Evolutionary conservation across 345 rosid genomes (phyloP).

Genomic region (Pseudoturritis turrita): DNA sequence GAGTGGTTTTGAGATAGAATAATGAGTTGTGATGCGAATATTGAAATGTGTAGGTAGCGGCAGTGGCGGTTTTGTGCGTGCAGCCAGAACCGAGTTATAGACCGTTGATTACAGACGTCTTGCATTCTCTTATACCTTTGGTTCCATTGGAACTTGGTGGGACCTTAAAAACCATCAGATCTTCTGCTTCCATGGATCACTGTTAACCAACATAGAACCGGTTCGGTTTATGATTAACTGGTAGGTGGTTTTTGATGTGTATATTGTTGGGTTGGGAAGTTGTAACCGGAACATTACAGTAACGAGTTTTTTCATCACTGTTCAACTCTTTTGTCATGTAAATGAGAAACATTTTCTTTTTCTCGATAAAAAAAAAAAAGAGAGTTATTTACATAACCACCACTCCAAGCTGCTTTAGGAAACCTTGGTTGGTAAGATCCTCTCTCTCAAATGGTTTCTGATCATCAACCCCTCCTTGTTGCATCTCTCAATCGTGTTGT

Average conservation of each 20-base stretch:
- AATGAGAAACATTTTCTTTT: background rate
- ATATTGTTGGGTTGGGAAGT: background rate
- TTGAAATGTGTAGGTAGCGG: slow-evolving; percentile 67
- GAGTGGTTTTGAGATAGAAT: background rate
- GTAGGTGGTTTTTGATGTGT: slow-evolving; percentile 7
- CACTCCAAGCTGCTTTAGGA: no score
- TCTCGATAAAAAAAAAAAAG: no score
- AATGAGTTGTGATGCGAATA: background rate
- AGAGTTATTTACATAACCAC: no score
- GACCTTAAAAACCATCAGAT: slow-evolving; percentile 38
- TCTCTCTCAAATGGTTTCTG: no score
- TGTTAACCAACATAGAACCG: slow-evolving; percentile 13
- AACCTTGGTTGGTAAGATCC: no score
- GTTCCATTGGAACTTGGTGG: slow-evolving; percentile 87
- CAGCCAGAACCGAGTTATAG: slow-evolving; percentile 95
- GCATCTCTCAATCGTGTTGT: no score
- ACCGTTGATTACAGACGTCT: slow-evolving; percentile 79
- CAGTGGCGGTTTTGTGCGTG: slow-evolving; percentile 87
- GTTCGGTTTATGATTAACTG: background rate
- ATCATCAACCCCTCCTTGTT: no score
- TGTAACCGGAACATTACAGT: background rate
- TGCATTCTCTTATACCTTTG: slow-evolving; percentile 85
- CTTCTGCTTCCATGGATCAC: slow-evolving; percentile 22
- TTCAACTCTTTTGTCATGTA: slow-evolving; percentile 7
- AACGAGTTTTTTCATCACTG: background rate